A percentile compares a stretch with the other conserved stretches of the same genome.
Evolutionary conservation across 169 alveolate species (phyloP).

Genomic region (Perkinsus olseni): DNA sequence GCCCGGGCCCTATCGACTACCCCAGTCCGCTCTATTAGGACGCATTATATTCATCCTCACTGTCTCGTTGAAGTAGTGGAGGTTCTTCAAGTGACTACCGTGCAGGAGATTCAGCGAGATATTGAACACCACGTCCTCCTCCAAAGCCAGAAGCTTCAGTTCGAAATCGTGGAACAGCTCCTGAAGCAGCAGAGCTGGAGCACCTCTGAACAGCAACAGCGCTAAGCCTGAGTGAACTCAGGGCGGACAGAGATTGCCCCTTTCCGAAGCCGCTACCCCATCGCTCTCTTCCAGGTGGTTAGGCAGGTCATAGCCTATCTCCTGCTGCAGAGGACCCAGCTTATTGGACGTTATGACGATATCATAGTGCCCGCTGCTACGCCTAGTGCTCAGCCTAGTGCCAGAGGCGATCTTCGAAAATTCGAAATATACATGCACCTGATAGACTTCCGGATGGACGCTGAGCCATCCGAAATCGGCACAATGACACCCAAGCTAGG

Average conservation of each 20-base stretch:
- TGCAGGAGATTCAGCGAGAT: not conserved
- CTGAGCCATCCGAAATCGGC: too few species aligned
- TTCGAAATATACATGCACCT: not conserved
- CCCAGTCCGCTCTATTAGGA: not conserved
- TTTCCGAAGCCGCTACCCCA: not conserved
- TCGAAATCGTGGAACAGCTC: constrained; percentile 11
- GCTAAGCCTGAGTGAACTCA: too few species aligned
- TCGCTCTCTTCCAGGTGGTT: not conserved
- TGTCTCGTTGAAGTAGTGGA: constrained; percentile 8
- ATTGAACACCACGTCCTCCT: not conserved
- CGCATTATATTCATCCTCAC: not conserved
- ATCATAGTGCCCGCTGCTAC: not conserved
- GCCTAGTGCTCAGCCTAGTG: not conserved
- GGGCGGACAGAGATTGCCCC: too few species aligned
- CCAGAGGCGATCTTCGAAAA: not conserved
- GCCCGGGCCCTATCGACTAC: not conserved
- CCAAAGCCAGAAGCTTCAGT: constrained; percentile 7
- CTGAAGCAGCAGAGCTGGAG: not conserved
- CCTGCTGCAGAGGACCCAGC: not conserved
- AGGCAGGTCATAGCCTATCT: not conserved
- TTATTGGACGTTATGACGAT: not conserved
- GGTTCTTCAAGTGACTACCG: not conserved
- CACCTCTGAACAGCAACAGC: not conserved
- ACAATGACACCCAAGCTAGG: not conserved
- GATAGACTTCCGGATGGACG: too few species aligned